Evolutionary conservation across 371 early-diverging fungal species (phyloP).

Genomic region (Haplosporangium sp.): DNA sequence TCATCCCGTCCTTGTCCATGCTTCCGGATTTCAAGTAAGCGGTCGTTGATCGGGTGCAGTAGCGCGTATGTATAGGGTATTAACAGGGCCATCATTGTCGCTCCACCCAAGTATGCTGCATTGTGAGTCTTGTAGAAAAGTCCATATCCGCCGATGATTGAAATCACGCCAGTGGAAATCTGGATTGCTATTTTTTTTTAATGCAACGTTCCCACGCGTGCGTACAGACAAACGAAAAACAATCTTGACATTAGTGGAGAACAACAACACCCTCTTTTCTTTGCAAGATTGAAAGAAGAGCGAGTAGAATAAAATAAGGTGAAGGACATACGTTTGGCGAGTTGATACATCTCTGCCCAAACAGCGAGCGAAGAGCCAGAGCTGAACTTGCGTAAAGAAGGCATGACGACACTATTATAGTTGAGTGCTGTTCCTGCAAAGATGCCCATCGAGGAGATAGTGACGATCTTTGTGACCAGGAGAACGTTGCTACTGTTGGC

Average conservation of each 20-base stretch:
- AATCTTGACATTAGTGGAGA: background rate
- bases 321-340: slow-evolving; percentile 22
- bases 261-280: background rate
- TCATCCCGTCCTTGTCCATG: slow-evolving; percentile 15
- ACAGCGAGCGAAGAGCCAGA: slow-evolving; percentile 40
- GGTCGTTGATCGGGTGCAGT: slow-evolving; percentile 30
- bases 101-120: slow-evolving; percentile 26
- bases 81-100: slow-evolving; percentile 24
- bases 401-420: slow-evolving; percentile 38
- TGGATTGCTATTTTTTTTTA: slow-evolving; percentile 25
- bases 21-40: slow-evolving; percentile 38
- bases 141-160: slow-evolving; percentile 16
- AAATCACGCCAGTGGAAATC: slow-evolving; percentile 8
- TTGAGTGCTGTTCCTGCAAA: slow-evolving; percentile 36
- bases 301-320: background rate
- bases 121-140: slow-evolving; percentile 38
- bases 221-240: background rate
- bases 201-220: background rate
- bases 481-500: slow-evolving; percentile 27
- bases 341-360: slow-evolving; percentile 37
- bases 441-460: slow-evolving; percentile 45
- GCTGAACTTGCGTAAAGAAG: slow-evolving; percentile 39
- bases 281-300: background rate
- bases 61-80: slow-evolving; percentile 18
- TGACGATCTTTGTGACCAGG: slow-evolving; percentile 35